A percentile compares a stretch with the other conserved stretches of the same genome.
These are phyloP conservation scores for Colletotrichum caudatum DNA, from an alignment of 2,329 filamentous ascomycete species.

Conservation along the genomic window DNA sequence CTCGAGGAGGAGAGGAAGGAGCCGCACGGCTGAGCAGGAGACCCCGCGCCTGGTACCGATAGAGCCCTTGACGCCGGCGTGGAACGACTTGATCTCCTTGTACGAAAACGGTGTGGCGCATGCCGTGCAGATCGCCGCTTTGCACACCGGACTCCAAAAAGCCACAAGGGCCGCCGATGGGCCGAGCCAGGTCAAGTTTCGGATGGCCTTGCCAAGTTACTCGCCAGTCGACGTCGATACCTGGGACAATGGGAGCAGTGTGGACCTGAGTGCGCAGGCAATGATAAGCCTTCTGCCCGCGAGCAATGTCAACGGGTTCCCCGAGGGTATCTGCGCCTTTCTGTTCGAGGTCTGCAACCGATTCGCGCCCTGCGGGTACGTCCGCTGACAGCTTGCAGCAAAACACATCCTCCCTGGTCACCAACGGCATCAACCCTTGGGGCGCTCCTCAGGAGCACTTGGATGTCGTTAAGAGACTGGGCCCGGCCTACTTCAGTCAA, in stretches of 20 bases:
- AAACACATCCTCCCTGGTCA: slow-evolving; percentile 55
- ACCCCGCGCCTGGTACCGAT: slow-evolving; percentile 50
- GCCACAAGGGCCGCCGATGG: slow-evolving; percentile 48
- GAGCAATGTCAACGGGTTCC: slow-evolving; percentile 47
- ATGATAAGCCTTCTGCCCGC: slow-evolving; percentile 55
- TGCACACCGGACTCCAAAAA: slow-evolving; percentile 57
- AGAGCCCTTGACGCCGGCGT: slow-evolving; percentile 62
- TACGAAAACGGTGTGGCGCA: slow-evolving; percentile 53
- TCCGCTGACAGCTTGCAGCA: slow-evolving; percentile 52
- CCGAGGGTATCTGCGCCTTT: slow-evolving; percentile 62
- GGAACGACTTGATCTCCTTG: slow-evolving; percentile 61
- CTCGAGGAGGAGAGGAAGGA: slow-evolving; percentile 48
- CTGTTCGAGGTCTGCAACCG: slow-evolving; percentile 62
- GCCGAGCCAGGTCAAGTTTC: slow-evolving; percentile 47
- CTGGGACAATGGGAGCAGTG: slow-evolving; percentile 51
- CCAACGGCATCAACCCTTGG: slow-evolving; percentile 51
- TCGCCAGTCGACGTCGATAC: slow-evolving; percentile 54
- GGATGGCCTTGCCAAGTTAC: slow-evolving; percentile 56
- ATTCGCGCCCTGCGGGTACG: background rate
- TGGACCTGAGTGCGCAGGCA: slow-evolving; percentile 59
- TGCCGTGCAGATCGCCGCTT: slow-evolving; percentile 58
- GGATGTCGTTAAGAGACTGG: slow-evolving; percentile 55
- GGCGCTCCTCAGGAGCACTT: slow-evolving; percentile 51
- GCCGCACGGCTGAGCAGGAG: slow-evolving; percentile 45
- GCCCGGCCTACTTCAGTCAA: slow-evolving; percentile 59